A percentile compares a stretch with the other conserved stretches of the same genome.
Conservation (phyloP, 2,329 filamentous ascomycete genomes). For the Mollisia scopiformis region DNA sequence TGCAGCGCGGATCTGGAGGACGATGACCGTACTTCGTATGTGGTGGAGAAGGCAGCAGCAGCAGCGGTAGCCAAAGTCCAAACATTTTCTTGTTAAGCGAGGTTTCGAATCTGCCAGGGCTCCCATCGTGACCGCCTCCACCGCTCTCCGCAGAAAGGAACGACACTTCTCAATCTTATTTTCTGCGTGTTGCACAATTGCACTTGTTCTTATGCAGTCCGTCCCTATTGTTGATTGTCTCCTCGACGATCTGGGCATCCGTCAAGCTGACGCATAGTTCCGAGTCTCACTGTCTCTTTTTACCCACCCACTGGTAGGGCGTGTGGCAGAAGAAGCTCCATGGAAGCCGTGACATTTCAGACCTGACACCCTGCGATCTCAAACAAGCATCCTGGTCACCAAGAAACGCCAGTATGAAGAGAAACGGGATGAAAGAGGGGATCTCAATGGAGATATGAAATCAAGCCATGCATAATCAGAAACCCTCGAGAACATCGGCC, state of each 20-base stretch:
- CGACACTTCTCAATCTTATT: slow-evolving; percentile 18
- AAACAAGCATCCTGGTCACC: slow-evolving; percentile 29
- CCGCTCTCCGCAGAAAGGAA: slow-evolving; percentile 2
- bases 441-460: slow-evolving; percentile 34
- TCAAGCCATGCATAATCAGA: slow-evolving; percentile 39
- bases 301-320: not conserved
- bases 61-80: not conserved
- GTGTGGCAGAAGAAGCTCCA: not conserved
- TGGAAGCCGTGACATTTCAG: slow-evolving; percentile 17
- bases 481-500: slow-evolving; percentile 36
- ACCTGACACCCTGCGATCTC: slow-evolving; percentile 25
- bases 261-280: slow-evolving; percentile 2
- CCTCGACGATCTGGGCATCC: not conserved
- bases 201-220: not conserved
- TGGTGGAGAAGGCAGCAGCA: not conserved
- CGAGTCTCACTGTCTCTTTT: not conserved
- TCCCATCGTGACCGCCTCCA: slow-evolving; percentile 1
- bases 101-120: slow-evolving; percentile 10
- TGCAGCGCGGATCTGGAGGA: not conserved
- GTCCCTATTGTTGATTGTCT: not conserved
- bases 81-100: not conserved
- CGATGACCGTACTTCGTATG: no score
- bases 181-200: slow-evolving; percentile 13
- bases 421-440: slow-evolving; percentile 33
- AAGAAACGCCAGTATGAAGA: slow-evolving; percentile 36